Evolutionary conservation across 345 rosid species (phyloP).

Genomic region (Melaleuca quinquenervia): DNA sequence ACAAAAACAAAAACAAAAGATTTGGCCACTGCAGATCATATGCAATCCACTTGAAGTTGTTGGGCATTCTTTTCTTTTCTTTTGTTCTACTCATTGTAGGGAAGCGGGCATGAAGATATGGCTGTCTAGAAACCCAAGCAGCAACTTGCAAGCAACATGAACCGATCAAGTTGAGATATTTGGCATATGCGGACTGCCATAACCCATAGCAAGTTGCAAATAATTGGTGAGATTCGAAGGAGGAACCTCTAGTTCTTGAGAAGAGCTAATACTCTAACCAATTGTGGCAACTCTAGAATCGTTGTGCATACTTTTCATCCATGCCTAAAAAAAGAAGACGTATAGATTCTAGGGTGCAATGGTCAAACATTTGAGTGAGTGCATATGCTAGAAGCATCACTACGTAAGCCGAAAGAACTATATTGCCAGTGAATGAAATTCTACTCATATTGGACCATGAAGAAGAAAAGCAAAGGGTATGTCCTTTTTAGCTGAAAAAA

Average conservation of each 20-base stretch:
- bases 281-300: neutral
- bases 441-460: neutral
- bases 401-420: neutral
- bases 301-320: neutral
- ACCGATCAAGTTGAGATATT: no score
- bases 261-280: neutral
- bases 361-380: neutral
- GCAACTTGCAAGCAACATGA: no score
- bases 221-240: no score
- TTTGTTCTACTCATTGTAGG: no score
- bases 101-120: neutral
- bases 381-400: neutral
- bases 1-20: no score
- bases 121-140: no score
- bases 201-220: no score
- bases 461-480: slow-evolving; percentile 2
- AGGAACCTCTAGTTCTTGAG: no score
- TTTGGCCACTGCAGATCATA: neutral
- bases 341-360: neutral
- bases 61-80: no score
- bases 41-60: no score
- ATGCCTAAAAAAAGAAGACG: neutral
- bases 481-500: neutral
- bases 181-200: no score
- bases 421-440: neutral